Evolutionary conservation across 2,329 filamentous ascomycete genomes (phyloP), one percentile per base, ranked within the genome.

Genomic region (Pyricularia grisea): DNA sequence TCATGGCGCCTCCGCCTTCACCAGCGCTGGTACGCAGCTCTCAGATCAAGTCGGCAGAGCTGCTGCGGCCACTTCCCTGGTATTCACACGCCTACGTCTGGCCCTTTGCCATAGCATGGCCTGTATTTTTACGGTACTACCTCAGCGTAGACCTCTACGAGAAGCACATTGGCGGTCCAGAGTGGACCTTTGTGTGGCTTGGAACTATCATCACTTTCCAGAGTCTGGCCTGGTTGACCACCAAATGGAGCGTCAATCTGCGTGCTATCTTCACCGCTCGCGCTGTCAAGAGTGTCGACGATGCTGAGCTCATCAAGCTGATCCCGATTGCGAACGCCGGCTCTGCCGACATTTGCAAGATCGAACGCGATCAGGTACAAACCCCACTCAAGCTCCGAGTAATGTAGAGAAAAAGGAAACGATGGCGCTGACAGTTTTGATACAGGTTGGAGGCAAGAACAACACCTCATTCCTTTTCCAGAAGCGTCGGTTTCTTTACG

Each of bases 161-260:
- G 73, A 90, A 90, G 77, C 90, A 98, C 82, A 96, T 99, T 72
- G 88, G 91, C 75, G 94, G 91, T n/a, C 89, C 91, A 74, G 95
- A 99, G 84, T 99, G 95, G 94, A 98, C 96, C 0, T 97, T 97
- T 78, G 92, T 99, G 72, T 99, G 92, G 89, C 87, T 91, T 73
- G 94, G 92, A 75, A 86, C 88, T 73, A 97, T 99, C 77, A 85
- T 96, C 78, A 97, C 94, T 12, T 76, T 91, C 69, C 96, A 99
- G 82, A 89, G 92, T 72, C 85, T 99, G 72, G 82, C 93, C 74
- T 99, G 95, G 94, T 86, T 99, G 71, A 94, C 92, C 82, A 99
- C 95, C 65, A 93, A 98, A 82, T 99, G 95, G 95, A 98, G 92
- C 77, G 93, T 99, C 78, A 90, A 94, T 77, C 83, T 98, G 72